Evolutionary conservation across 2,329 filamentous ascomycete species (phyloP), one percentile per base, ranked within the genome.

Genomic region (Venturia carpophila): DNA sequence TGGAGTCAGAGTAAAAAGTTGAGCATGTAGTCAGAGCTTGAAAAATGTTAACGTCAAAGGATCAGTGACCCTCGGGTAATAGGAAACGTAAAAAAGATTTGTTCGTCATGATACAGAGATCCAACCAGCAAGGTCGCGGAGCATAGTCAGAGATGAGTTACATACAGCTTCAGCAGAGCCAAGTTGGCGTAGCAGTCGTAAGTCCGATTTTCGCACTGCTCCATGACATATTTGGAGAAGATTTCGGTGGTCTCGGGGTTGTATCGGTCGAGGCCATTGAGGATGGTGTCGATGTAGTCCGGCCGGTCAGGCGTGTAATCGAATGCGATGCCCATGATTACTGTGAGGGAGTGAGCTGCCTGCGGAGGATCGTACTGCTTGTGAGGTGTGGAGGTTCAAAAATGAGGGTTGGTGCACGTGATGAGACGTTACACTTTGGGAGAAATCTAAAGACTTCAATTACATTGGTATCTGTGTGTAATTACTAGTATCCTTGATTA

Each of bases 181-280:
- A 97, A 82, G 81, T 97, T 99, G 73, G 94, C 92, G 79, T 97
- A 97, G 83, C 89, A 91, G 79, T 99, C 94, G 79, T 91, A 92
- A 71, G 89, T 92, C 80, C 92, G 89, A 78, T 90, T 87, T 79
- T 97, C 93, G 83, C 94, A 99, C 81, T 99, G 94, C 78, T 92
- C 87, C 74, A 85, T 84, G 68, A 99, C 88, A 79, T 99, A 99
- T 77, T 91, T 89, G 83, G 99, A 93, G 78, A 99, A 94, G 70
- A 90, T 84, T 68, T 86, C 85, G 62, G 95, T 96, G 63, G 94
- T 96, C 82, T 99, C 94, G 52, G 94, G 94, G 79, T 99, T 99
- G 83, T 99, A 99, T 74, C 94, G 86, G 79, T 99, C 94, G 69
- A 99, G 90, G 71, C 94, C 93, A 80, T 93, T 96, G 75, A 99